phyloP scores from a whole-genome alignment of 176 grass and related monocot species.

The Ananas comosus region DNA sequence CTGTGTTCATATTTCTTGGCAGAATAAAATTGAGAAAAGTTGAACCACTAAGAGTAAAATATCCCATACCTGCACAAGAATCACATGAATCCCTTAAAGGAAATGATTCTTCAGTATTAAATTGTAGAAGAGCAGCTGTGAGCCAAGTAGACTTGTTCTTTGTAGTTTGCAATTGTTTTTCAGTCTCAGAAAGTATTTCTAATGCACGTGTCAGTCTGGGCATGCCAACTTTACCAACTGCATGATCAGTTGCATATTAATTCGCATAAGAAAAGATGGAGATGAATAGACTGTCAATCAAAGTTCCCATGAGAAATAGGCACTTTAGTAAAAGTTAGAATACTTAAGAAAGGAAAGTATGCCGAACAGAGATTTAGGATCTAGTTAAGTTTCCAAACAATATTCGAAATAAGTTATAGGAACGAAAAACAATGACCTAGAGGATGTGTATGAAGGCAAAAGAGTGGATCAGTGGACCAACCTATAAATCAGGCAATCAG shows the following conservation, averaged over 20 bases:
- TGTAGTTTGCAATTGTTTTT: constrained; percentile 82
- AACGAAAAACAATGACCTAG: too few relatives aligned
- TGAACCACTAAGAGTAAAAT: constrained; percentile 30
- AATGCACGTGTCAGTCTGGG: constrained; percentile 69
- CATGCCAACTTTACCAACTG: constrained; percentile 54
- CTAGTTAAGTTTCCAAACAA: background rate
- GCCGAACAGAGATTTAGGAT: background rate
- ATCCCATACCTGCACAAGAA: constrained; percentile 28
- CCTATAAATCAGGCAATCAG: too few relatives aligned
- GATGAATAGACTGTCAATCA: background rate
- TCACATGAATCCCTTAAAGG: constrained; percentile 33
- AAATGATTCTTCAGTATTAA: constrained; percentile 68
- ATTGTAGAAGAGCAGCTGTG: constrained; percentile 85
- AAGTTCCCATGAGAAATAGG: background rate
- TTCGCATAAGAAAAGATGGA: background rate
- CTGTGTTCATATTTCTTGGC: background rate
- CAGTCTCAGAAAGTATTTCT: constrained; percentile 95
- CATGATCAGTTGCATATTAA: background rate
- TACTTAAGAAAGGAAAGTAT: background rate
- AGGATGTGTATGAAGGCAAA: too few relatives aligned
- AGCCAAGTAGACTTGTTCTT: constrained; percentile 92
- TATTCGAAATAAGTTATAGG: too few relatives aligned
- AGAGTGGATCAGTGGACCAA: too few relatives aligned
- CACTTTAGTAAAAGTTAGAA: background rate
- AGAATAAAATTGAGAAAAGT: constrained; percentile 5